A percentile compares a stretch with the other conserved stretches of the same genome.
These are phyloP conservation scores for Striga hermonthica DNA, from an alignment of 305 asterid species.

Conservation along the genomic window DNA sequence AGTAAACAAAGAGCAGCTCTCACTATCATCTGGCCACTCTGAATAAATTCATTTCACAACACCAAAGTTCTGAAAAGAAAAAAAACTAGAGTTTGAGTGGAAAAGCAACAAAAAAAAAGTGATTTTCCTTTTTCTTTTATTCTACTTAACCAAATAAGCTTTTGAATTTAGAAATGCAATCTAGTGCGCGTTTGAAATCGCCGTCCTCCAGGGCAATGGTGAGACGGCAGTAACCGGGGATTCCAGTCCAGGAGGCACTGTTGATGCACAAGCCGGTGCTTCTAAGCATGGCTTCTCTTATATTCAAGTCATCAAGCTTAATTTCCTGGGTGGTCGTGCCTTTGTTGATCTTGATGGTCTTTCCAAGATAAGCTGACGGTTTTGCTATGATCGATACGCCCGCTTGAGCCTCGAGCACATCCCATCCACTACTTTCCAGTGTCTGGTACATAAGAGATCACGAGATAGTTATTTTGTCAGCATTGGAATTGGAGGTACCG, in stretches of 20 bases:
- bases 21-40: slow-evolving; percentile 24
- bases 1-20: slow-evolving; percentile 7
- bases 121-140: not conserved
- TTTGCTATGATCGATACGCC: slow-evolving; percentile 83
- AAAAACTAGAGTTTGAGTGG: slow-evolving; percentile 6
- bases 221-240: slow-evolving; percentile 90
- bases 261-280: slow-evolving; percentile 92
- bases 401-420: slow-evolving; percentile 71
- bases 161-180: slow-evolving; percentile 71
- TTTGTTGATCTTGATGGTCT: slow-evolving; percentile 43
- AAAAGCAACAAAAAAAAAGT: slow-evolving; percentile 14
- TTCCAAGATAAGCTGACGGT: slow-evolving; percentile 76
- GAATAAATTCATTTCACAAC: slow-evolving; percentile 41
- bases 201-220: slow-evolving; percentile 70
- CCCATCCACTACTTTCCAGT: slow-evolving; percentile 80
- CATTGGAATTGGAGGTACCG: not conserved
- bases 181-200: slow-evolving; percentile 69
- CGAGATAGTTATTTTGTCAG: slow-evolving; percentile 3
- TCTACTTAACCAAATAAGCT: slow-evolving; percentile 30
- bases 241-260: slow-evolving; percentile 84
- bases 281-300: slow-evolving; percentile 72
- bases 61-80: slow-evolving; percentile 42
- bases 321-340: slow-evolving; percentile 37
- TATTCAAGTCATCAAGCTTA: slow-evolving; percentile 64
- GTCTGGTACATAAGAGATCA: slow-evolving; percentile 45